A percentile compares a stretch with the other conserved stretches of the same genome.
Evolutionary conservation across 768 basidiomycete species (phyloP).

Genomic region (Pleurotus ostreatus): DNA sequence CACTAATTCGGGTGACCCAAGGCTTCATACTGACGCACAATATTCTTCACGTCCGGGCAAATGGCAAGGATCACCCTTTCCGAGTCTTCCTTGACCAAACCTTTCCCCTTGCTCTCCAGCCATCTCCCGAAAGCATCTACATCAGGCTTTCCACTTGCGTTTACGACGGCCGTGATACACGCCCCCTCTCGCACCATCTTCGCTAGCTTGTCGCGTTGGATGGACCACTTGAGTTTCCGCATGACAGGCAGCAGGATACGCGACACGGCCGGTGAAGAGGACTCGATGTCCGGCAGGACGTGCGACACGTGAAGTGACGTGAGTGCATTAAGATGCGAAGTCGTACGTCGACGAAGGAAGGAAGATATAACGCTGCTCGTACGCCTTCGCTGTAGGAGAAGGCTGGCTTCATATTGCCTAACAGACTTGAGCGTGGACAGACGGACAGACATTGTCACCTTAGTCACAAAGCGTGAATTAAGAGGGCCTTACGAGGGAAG

Average conservation of each 20-base stretch:
- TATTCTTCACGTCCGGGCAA: constrained; percentile 60
- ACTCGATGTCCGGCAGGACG: constrained; percentile 62
- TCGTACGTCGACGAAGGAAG: constrained; percentile 46
- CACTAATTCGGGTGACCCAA: constrained; percentile 15
- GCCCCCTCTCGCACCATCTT: constrained; percentile 47
- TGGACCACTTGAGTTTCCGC: constrained; percentile 67
- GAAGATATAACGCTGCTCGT: constrained; percentile 48
- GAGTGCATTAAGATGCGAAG: constrained; percentile 29
- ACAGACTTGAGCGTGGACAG: constrained; percentile 42
- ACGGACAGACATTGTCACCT: constrained; percentile 1
- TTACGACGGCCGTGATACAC: constrained; percentile 15
- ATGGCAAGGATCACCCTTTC: constrained; percentile 67
- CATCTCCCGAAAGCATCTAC: constrained; percentile 42
- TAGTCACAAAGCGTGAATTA: constrained; percentile 8
- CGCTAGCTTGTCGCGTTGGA: constrained; percentile 60
- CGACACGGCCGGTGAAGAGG: constrained; percentile 50
- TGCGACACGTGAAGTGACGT: constrained; percentile 44
- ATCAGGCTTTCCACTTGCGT: constrained; percentile 18
- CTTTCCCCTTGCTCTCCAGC: constrained; percentile 49
- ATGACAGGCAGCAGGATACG: constrained; percentile 61
- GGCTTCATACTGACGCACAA: constrained; percentile 56
- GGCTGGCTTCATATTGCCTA: constrained; percentile 58
- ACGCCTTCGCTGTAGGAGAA: constrained; percentile 49
- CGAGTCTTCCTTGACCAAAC: constrained; percentile 46
- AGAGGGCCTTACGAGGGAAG: constrained; percentile 43